A percentile compares a stretch with the other conserved stretches of the same genome.
Evolutionary conservation across 768 basidiomycete genomes (phyloP).

Genomic region (Boletus subparvulus): DNA sequence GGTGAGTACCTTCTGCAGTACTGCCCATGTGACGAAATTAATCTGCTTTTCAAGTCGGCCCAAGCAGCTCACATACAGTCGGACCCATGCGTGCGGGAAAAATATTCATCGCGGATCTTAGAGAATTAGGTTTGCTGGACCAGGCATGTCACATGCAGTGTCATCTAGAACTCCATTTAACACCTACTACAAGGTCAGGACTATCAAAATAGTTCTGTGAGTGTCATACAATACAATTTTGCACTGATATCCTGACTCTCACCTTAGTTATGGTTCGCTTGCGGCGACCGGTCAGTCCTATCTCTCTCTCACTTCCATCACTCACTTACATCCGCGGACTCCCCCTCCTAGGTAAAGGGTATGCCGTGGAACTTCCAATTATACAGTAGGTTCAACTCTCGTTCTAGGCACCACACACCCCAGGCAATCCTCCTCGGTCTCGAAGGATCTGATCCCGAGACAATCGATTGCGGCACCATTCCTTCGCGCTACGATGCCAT

Average conservation of each 20-base stretch:
- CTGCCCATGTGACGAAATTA: neutral
- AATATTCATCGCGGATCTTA: conserved; percentile 79
- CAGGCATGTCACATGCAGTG: conserved; percentile 44
- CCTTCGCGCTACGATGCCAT: conserved; percentile 74
- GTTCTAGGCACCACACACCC: conserved; percentile 75
- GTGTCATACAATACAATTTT: conserved; percentile 17
- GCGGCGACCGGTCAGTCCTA: conserved; percentile 76
- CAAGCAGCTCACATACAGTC: conserved; percentile 65
- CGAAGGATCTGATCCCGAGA: conserved; percentile 91
- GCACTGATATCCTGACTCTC: neutral
- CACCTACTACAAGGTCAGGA: conserved; percentile 52
- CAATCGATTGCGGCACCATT: conserved; percentile 85
- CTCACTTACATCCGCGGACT: conserved; percentile 6
- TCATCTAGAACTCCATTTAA: neutral
- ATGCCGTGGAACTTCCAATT: conserved; percentile 20
- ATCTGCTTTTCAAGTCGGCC: conserved; percentile 49
- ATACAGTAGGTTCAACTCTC: conserved; percentile 2
- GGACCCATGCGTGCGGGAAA: conserved; percentile 91
- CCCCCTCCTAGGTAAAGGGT: conserved; percentile 68
- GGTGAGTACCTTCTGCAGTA: conserved; percentile 44
- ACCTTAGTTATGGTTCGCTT: conserved; percentile 77
- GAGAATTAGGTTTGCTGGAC: conserved; percentile 64
- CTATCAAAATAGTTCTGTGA: conserved; percentile 83
- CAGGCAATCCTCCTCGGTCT: conserved; percentile 83
- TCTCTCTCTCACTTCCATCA: neutral